Conservation (phyloP, 78 protist genomes). For the Dictyostelium purpureum region DNA sequence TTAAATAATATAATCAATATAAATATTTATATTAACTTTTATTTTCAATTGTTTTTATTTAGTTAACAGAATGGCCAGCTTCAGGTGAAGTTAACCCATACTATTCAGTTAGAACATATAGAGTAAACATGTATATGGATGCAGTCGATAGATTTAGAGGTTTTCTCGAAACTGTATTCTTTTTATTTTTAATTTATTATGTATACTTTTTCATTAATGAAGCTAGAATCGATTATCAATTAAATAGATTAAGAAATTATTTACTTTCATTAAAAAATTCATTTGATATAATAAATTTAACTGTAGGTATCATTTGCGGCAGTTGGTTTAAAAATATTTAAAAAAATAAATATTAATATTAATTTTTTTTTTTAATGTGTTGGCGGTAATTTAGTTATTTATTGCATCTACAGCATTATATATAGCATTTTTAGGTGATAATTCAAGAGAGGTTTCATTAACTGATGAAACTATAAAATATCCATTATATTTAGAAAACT, state of each 20-base stretch:
- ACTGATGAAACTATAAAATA: neutral
- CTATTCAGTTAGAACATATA: constrained; percentile 65
- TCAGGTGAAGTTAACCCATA: constrained; percentile 32
- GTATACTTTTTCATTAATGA: constrained; percentile 40
- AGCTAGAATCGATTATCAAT: constrained; percentile 56
- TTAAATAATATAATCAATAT: neutral
- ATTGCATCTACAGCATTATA: constrained; percentile 38
- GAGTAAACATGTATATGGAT: constrained; percentile 36
- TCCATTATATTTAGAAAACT: constrained; percentile 15
- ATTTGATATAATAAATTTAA: constrained; percentile 44
- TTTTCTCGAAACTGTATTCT: constrained; percentile 27
- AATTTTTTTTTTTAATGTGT: neutral
- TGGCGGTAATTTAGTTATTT: constrained; percentile 18
- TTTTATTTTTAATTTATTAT: constrained; percentile 28
- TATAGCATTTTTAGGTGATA: constrained; percentile 46
- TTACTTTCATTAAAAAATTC: constrained; percentile 23
- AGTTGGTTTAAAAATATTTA: neutral
- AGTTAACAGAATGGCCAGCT: constrained; percentile 61
- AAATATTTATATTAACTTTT: neutral
- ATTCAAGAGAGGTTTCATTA: neutral
- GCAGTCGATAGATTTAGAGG: constrained; percentile 54
- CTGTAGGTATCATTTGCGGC: constrained; percentile 26
- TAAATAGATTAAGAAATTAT: constrained; percentile 29
- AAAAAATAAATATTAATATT: neutral
- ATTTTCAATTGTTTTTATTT: neutral